Percentiles rank a stretch among this genome's conserved stretches.
Conservation (phyloP, 2,329 filamentous ascomycete genomes). For the Aspergillus glaucus region DNA sequence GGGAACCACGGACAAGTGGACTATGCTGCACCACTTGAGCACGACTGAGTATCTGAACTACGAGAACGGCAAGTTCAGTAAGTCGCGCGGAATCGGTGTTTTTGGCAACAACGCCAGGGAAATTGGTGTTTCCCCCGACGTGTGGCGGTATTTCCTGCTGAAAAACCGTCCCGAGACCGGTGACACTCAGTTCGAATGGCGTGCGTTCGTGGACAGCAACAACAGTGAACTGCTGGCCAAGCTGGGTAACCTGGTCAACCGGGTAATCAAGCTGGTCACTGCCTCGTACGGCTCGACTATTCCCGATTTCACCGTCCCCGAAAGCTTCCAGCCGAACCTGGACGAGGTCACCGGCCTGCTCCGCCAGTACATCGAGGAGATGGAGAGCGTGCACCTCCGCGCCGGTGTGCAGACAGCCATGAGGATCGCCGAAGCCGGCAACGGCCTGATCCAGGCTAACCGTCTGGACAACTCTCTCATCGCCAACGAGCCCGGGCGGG, state of each 20-base stretch:
- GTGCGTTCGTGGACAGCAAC: conserved; percentile 72
- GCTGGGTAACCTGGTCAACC: conserved; percentile 66
- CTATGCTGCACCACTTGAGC: conserved; percentile 78
- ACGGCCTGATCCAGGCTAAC: conserved; percentile 55
- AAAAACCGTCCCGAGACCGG: conserved; percentile 77
- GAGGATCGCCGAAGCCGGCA: conserved; percentile 53
- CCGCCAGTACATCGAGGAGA: conserved; percentile 51
- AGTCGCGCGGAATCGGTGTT: conserved; percentile 81
- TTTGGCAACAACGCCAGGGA: conserved; percentile 86
- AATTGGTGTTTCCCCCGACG: conserved; percentile 74
- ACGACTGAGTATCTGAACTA: conserved; percentile 89
- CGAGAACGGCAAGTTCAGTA: conserved; percentile 85
- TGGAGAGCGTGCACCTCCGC: conserved; percentile 56
- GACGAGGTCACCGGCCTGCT: conserved; percentile 47
- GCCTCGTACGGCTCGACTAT: conserved; percentile 58
- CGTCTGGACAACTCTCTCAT: conserved; percentile 57
- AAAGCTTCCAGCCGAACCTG: conserved; percentile 34
- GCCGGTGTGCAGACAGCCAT: conserved; percentile 50
- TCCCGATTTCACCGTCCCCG: conserved; percentile 35
- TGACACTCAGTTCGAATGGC: conserved; percentile 88
- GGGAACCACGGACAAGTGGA: conserved; percentile 80
- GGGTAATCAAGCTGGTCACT: conserved; percentile 66
- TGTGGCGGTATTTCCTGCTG: conserved; percentile 91
- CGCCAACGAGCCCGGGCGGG: conserved; percentile 52
- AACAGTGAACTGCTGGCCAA: conserved; percentile 81